These are phyloP conservation scores for Saturnispora serradocipensis DNA, from an alignment of 805 yeast species.

Conservation along the genomic window DNA sequence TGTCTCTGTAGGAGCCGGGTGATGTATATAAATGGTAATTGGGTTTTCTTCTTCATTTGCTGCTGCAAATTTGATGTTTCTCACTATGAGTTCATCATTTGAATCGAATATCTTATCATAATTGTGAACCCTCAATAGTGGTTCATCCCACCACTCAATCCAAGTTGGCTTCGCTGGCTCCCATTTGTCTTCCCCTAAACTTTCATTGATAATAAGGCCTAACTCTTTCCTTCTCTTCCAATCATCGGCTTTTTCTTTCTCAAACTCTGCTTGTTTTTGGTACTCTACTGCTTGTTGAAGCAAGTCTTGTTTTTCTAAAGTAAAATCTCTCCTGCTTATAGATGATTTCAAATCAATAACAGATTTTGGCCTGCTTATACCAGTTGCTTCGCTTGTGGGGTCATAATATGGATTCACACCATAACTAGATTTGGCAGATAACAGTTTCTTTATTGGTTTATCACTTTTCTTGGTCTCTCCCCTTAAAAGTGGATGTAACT, in stretches of 20 bases:
- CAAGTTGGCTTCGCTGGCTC: slow-evolving; percentile 52
- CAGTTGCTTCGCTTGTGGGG: background rate
- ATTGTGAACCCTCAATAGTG: slow-evolving; percentile 33
- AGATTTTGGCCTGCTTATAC: background rate
- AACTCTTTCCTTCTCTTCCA: slow-evolving; percentile 22
- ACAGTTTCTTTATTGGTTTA: background rate
- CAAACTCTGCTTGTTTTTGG: background rate
- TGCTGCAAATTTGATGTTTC: slow-evolving; percentile 27
- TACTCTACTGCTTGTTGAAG: background rate
- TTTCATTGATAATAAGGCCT: slow-evolving; percentile 38
- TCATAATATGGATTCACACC: slow-evolving; percentile 5
- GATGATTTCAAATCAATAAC: background rate
- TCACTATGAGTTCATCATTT: slow-evolving; percentile 24
- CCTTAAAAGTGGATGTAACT: slow-evolving; percentile 25
- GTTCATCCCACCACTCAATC: slow-evolving; percentile 87
- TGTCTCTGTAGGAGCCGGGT: slow-evolving; percentile 60
- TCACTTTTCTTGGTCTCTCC: background rate
- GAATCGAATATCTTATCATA: slow-evolving; percentile 33
- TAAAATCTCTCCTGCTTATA: background rate
- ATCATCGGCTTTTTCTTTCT: slow-evolving; percentile 25
- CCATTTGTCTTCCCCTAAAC: slow-evolving; percentile 38
- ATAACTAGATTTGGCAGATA: background rate
- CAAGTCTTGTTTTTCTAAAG: background rate
- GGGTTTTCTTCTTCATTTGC: slow-evolving; percentile 34
- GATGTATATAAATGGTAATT: slow-evolving; percentile 67